Evolutionary conservation across 306 rosid genomes (phyloP), one percentile per base, ranked within the genome.

Genomic region (Cicer bijugum): DNA sequence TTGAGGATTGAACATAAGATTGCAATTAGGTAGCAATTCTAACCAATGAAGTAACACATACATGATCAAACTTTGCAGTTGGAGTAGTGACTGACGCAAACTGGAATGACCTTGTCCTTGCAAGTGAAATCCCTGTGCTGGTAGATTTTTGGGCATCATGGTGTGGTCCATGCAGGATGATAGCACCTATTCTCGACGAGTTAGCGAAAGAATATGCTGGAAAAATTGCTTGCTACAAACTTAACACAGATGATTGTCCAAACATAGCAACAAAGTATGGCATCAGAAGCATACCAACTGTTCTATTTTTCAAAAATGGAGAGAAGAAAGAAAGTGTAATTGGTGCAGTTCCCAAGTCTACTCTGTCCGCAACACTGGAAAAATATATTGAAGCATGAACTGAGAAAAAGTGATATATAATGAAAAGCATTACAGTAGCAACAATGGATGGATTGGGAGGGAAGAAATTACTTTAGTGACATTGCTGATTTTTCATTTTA

Each of bases 61-160:
- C 9, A 40, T 64, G 28, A 17, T 33, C 12, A 59, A 56, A 72
- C 44, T 71, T 68, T 64, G 89, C 95, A 94, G 98, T 88, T 66
- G 75, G 75, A 71, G 97, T 64, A 67, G 97, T 87, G 78, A 87
- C 85, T 15, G 97, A 91, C 39, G 78, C 94, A 40, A 91, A 79
- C 86, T 91, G 98, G 98, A 60, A 86, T 5, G 72, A 76, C 15
- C 86, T 86, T 52, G 98, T 94, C 16, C 76, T 88, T 37, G 88
- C 58, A 40, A 94, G 84, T 81, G 85, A 87, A 38, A 86, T 67
- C 39, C 91, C 97, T 19, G 98, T 89, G 71, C 85, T 94, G 77
- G 97, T 94, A 39, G 97, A 93, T 50, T 93, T 93, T 76, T 91
- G 97, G 98, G 97, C 98, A 37, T 92, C 94, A 39, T 93, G 98